Percentiles rank a stretch among this genome's conserved stretches.
phyloP scores from a whole-genome alignment of 2,329 filamentous ascomycete species.

The Botryotinia convoluta region DNA sequence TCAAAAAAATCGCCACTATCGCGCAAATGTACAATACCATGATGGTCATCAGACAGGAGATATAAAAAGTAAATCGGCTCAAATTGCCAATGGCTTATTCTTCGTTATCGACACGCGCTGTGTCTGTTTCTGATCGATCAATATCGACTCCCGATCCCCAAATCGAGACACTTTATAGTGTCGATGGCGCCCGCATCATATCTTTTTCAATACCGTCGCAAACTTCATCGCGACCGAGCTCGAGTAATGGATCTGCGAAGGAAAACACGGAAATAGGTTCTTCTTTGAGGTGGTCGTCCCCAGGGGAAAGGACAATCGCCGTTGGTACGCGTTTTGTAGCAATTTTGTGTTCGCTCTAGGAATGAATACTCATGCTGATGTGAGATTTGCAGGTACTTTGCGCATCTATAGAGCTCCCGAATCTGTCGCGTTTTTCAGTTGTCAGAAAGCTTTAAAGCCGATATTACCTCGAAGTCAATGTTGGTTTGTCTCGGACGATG shows the following conservation, averaged over 20 bases:
- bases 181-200: conserved; percentile 43
- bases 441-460: conserved; percentile 77
- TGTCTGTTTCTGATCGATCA: conserved; percentile 21
- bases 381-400: conserved; percentile 57
- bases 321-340: conserved; percentile 53
- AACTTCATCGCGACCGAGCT: conserved; percentile 24
- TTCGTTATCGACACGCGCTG: conserved; percentile 28
- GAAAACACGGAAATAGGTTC: conserved; percentile 51
- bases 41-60: conserved; percentile 19
- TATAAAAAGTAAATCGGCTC: not conserved
- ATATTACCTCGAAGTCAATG: conserved; percentile 89
- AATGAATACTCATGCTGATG: conserved; percentile 17
- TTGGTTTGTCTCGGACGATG: conserved; percentile 80
- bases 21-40: conserved; percentile 1
- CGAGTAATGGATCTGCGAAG: conserved; percentile 36
- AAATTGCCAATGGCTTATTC: conserved; percentile 30
- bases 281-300: conserved; percentile 69
- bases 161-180: conserved; percentile 36
- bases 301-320: conserved; percentile 78
- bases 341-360: not conserved
- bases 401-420: conserved; percentile 83
- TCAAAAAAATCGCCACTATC: not conserved
- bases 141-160: conserved; percentile 32
- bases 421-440: conserved; percentile 84
- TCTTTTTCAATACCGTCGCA: conserved; percentile 49